Evolutionary conservation across 257 asterid genomes (phyloP), one percentile per base, ranked within the genome.

Genomic region (Solanum phureja): DNA sequence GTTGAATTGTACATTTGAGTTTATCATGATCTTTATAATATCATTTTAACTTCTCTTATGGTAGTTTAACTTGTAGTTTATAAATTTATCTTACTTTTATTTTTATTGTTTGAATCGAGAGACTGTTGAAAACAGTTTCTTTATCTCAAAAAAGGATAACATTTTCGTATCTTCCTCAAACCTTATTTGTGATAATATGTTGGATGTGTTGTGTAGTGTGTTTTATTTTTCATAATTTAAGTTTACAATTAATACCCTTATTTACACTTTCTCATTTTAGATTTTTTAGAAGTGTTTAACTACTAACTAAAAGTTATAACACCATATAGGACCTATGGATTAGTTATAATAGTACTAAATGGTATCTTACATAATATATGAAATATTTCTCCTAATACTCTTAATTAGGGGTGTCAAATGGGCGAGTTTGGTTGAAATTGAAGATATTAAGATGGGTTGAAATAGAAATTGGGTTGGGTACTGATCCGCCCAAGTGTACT

Each of bases 61-160:
- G 1, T 62, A 23, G 29, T 23, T 23, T 23, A 3, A 3, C 5
- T 60, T 60, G 14, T 23, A 21, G 14, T 62, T 23, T 9, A 62
- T 58, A 21, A 8, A 19, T 3, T 62, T 62, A 2, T 62, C 14
- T 8, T 60, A 9, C 11, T 23, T 60, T 9, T 62, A 58, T 23
- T 4, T 62, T 62, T 23, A 23, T 23, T 23, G 24, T 8, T 60
- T 23, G 11, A 62, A 23, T 4, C 13, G 24, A 3, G 3, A 21
- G 4, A 19, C 3, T 58, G 0, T 21, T 58, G 1, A 3, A 58
- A 19, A 58, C 0, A 7, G 0, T 7, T 58, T 19, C 0, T 58
- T 21, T 58, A 58, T 3, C 11, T 19, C n/a, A 8, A 0, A 58
- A 7, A 58, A 8, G 0, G 2, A 56, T 21, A 58, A 58, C 0